phyloP scores from a whole-genome alignment of 805 yeast species.

The Candida insectorum region DNA sequence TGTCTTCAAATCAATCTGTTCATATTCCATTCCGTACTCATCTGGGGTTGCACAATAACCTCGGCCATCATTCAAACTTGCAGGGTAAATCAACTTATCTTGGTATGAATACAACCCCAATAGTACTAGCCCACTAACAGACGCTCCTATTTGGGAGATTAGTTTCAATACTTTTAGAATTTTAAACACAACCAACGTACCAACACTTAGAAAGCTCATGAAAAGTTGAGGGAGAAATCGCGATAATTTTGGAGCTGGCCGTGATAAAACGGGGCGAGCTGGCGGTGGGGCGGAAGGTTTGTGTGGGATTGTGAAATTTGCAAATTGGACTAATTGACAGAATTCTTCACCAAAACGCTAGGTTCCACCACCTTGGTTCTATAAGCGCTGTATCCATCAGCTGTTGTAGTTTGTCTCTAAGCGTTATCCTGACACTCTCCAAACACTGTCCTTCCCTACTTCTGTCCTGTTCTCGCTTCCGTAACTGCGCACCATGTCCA shows the following conservation, averaged over 20 bases:
- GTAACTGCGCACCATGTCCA: too few species aligned
- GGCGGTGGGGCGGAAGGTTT: too few species aligned
- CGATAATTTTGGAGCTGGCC: too few species aligned
- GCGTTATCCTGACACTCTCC: too few species aligned
- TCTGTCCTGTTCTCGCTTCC: too few species aligned
- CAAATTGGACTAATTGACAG: neutral
- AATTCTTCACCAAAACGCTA: too few species aligned
- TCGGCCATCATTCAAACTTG: conserved; percentile 72
- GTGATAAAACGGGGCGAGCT: too few species aligned
- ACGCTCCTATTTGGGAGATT: conserved; percentile 38
- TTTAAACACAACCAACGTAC: conserved; percentile 10
- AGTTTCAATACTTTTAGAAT: conserved; percentile 20
- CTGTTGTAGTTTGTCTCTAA: too few species aligned
- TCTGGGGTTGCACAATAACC: conserved; percentile 75
- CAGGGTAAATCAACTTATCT: conserved; percentile 73
- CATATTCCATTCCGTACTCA: conserved; percentile 58
- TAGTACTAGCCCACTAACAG: conserved; percentile 44
- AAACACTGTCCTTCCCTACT: too few species aligned
- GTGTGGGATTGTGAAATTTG: too few species aligned
- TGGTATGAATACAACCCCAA: conserved; percentile 61
- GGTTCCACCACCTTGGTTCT: too few species aligned
- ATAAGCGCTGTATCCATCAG: too few species aligned
- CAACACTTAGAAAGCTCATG: conserved; percentile 7
- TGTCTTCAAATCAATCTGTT: conserved; percentile 58
- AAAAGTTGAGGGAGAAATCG: neutral